Conservation (phyloP, 257 asterid genomes). For the Plantago ovata region DNA sequence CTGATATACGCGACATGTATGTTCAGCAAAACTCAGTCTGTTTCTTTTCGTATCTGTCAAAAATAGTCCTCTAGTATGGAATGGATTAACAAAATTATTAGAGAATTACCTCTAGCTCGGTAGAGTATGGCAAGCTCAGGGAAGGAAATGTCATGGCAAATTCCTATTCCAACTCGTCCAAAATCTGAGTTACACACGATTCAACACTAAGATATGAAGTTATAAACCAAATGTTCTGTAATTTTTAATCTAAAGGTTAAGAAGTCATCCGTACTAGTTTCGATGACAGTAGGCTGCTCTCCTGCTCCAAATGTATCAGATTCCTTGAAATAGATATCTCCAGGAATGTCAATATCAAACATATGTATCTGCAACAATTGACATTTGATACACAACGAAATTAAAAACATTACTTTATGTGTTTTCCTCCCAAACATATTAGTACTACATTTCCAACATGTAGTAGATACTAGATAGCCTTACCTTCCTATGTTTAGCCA, state of each 20-base stretch:
- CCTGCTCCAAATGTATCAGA: conserved; percentile 31
- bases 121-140: conserved; percentile 44
- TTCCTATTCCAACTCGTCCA: conserved; percentile 40
- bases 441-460: no score
- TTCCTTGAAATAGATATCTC: conserved; percentile 34
- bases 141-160: conserved; percentile 45
- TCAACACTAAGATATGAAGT: background rate
- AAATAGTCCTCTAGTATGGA: no score
- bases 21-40: background rate
- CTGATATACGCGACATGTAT: conserved; percentile 12
- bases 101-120: conserved; percentile 29
- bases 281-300: conserved; percentile 26
- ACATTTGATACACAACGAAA: background rate
- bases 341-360: conserved; percentile 30
- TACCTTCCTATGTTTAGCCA: conserved; percentile 41
- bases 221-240: background rate
- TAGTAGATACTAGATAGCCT: background rate
- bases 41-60: background rate
- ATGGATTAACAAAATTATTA: background rate
- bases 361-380: conserved; percentile 31
- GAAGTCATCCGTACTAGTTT: conserved; percentile 24
- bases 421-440: background rate
- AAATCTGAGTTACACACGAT: conserved; percentile 22
- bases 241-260: background rate
- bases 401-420: background rate